These are phyloP conservation scores for Suillus alpinus DNA, from an alignment of 768 basidiomycete genomes.

Conservation along the genomic window DNA sequence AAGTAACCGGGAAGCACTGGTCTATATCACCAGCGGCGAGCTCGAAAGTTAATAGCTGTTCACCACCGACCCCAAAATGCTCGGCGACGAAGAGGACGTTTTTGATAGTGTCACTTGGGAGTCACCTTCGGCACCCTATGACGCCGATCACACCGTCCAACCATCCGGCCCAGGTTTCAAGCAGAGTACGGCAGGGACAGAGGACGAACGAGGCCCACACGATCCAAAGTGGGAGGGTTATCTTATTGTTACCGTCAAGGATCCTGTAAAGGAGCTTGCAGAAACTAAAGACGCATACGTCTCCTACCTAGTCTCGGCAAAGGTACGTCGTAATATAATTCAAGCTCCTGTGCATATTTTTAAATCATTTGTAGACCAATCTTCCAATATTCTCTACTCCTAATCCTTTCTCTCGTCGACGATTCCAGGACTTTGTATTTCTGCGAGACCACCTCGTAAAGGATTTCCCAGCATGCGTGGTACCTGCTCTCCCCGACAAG, in stretches of 20 bases:
- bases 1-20: background rate
- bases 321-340: slow-evolving; percentile 49
- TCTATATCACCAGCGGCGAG: background rate
- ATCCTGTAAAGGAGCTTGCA: slow-evolving; percentile 93
- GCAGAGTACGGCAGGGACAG: slow-evolving; percentile 71
- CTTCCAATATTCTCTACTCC: slow-evolving; percentile 78
- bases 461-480: slow-evolving; percentile 97
- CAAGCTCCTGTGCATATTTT: background rate
- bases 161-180: slow-evolving; percentile 73
- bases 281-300: slow-evolving; percentile 98
- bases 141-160: slow-evolving; percentile 37
- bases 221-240: slow-evolving; percentile 92
- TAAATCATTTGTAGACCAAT: slow-evolving; percentile 65
- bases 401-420: slow-evolving; percentile 74
- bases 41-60: background rate
- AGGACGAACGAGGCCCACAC: slow-evolving; percentile 62
- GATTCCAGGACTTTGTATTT: slow-evolving; percentile 98
- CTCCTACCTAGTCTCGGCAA: slow-evolving; percentile 86
- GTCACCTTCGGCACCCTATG: slow-evolving; percentile 60
- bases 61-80: slow-evolving; percentile 44
- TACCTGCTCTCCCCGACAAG: slow-evolving; percentile 94
- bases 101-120: slow-evolving; percentile 94
- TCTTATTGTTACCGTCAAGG: slow-evolving; percentile 78
- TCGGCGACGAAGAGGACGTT: slow-evolving; percentile 84
- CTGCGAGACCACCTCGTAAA: slow-evolving; percentile 81